A percentile compares a stretch with the other conserved stretches of the same genome.
phyloP scores from a whole-genome alignment of 169 alveolate genomes.

The Plasmodium adleri region DNA sequence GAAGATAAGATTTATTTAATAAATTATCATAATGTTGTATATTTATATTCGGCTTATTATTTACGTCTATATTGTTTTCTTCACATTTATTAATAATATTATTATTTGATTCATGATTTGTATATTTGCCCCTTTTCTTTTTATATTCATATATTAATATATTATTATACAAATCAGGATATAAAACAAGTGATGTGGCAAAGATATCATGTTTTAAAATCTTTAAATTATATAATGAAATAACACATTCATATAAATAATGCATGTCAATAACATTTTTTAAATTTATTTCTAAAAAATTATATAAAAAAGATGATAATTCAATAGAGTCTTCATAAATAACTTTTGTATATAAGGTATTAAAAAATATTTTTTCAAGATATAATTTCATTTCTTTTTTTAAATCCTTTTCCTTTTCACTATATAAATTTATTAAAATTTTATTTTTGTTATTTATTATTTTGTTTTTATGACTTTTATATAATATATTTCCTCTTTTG shows the following conservation, averaged over 20 bases:
- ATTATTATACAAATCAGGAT: conserved; percentile 37
- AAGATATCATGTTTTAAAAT: conserved; percentile 46
- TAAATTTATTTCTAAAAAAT: conserved; percentile 69
- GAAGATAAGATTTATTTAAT: not conserved
- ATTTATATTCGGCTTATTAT: not conserved
- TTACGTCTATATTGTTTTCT: not conserved
- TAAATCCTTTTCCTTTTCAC: conserved; percentile 5
- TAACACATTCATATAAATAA: conserved; percentile 42
- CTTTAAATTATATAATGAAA: conserved; percentile 41
- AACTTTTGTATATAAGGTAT: conserved; percentile 47
- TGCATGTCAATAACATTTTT: conserved; percentile 56
- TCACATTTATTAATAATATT: not conserved
- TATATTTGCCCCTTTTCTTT: not conserved
- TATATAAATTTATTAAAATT: conserved; percentile 25
- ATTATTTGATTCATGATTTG: not conserved
- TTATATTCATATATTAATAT: conserved; percentile 25
- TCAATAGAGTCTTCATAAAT: conserved; percentile 65
- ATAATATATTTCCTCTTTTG: no score
- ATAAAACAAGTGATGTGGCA: conserved; percentile 23
- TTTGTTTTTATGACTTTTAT: not conserved
- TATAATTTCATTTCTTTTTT: conserved; percentile 27
- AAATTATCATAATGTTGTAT: not conserved
- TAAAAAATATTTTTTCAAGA: conserved; percentile 34
- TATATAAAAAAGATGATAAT: conserved; percentile 41
- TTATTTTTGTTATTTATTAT: conserved; percentile 21